Conservation (phyloP, 352 stramenopile genomes). For the Globisporangium polare region DNA sequence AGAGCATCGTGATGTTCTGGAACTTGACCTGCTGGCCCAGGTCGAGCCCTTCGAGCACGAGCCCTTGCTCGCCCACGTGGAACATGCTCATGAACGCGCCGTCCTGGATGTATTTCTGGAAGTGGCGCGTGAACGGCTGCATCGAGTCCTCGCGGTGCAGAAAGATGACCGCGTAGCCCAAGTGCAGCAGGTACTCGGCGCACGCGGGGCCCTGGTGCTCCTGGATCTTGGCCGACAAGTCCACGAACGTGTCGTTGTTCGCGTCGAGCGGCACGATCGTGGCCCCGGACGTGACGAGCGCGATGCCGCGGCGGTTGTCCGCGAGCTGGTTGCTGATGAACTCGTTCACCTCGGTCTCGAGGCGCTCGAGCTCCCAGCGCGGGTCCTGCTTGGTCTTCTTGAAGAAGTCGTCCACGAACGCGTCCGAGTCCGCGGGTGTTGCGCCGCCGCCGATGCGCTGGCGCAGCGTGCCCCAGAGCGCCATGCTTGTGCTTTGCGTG, state of each 20-base stretch:
- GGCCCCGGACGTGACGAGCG: constrained; percentile 76
- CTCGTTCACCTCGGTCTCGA: constrained; percentile 36
- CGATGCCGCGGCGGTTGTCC: constrained; percentile 52
- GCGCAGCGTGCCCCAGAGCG: constrained; percentile 76
- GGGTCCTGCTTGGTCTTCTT: constrained; percentile 63
- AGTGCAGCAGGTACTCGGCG: constrained; percentile 73
- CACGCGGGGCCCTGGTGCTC: constrained; percentile 74
- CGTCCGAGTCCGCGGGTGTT: constrained; percentile 58
- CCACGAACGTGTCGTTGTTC: constrained; percentile 66
- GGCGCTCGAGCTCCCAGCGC: constrained; percentile 41
- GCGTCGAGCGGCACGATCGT: constrained; percentile 75
- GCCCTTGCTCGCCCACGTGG: constrained; percentile 44
- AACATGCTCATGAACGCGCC: constrained; percentile 85
- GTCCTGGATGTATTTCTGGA: constrained; percentile 79
- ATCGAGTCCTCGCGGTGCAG: constrained; percentile 74
- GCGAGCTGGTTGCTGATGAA: constrained; percentile 59
- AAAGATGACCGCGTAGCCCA: constrained; percentile 83
- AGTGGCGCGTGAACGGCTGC: constrained; percentile 79
- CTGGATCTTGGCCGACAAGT: constrained; percentile 63
- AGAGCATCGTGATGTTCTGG: constrained; percentile 57
- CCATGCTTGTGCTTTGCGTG: constrained; percentile 29
- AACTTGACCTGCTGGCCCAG: constrained; percentile 59
- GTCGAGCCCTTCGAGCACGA: constrained; percentile 67
- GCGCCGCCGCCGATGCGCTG: constrained; percentile 66
- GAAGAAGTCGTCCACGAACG: constrained; percentile 80